Percentiles rank a stretch among this genome's conserved stretches.
Conservation (phyloP, 1,284 basidiomycete genomes). For the Chondrostereum purpureum region DNA sequence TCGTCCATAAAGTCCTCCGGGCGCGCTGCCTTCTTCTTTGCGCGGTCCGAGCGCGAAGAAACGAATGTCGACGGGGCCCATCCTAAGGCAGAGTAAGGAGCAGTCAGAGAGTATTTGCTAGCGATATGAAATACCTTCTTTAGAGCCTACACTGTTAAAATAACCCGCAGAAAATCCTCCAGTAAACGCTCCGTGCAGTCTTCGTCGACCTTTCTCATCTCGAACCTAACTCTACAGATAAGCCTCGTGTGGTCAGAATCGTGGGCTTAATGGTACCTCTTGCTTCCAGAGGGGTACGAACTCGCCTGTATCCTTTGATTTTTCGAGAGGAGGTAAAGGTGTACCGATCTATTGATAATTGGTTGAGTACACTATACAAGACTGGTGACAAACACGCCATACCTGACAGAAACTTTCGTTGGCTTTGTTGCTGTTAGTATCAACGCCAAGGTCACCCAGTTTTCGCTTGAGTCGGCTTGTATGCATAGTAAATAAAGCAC, state of each 20-base stretch:
- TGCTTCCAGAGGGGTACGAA: constrained; percentile 98
- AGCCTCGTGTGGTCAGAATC: background rate
- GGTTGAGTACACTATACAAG: background rate
- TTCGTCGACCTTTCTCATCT: constrained; percentile 89
- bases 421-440: constrained; percentile 59
- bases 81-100: constrained; percentile 44
- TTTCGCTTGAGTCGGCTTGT: constrained; percentile 66
- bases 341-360: constrained; percentile 72
- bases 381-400: constrained; percentile 18
- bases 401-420: constrained; percentile 88
- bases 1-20: constrained; percentile 99
- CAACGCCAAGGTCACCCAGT: constrained; percentile 75
- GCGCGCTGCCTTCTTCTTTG: constrained; percentile 50
- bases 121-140: constrained; percentile 63
- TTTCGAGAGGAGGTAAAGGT: constrained; percentile 83
- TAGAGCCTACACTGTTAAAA: constrained; percentile 93
- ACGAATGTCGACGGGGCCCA: constrained; percentile 92
- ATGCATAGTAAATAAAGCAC: too few relatives aligned
- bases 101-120: background rate
- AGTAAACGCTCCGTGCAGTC: constrained; percentile 96
- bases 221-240: constrained; percentile 50
- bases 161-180: constrained; percentile 98
- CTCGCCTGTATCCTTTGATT: constrained; percentile 84
- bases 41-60: constrained; percentile 74
- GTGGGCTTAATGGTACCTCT: constrained; percentile 73